Base-by-base conservation (phyloP, 495 filamentous ascomycete species). In the Massariosphaeria phaeospora region DNA sequence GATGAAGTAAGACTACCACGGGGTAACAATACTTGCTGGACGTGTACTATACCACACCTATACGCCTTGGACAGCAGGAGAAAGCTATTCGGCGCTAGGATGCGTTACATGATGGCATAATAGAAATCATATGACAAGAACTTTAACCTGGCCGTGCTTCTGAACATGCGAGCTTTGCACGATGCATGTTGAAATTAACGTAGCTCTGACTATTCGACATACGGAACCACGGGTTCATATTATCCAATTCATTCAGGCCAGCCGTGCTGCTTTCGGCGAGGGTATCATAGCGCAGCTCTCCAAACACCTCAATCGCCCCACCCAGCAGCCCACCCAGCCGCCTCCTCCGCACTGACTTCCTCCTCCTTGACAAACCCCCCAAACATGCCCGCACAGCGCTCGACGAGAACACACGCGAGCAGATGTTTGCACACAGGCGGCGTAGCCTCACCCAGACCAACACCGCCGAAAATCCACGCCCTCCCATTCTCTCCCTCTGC, bases 341-440 rank as follows among this genome's bases (percentile, higher is more conserved):
- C 73, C 73, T 90, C 86, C 61, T 83, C 83, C 51, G 72, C 72
- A 34, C 75, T 68, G 17, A 84, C 75, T 43, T 64, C 52, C 59
- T 73, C 74, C 64, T 79, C 74, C 31, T 74, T 75, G 34, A 83
- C 75, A 61, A 78, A 77, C 3, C 63, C 55, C 11, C 74, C 73
- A 49, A 89, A 76, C 26, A 86, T 64, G n/a, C n/a, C n/a, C 41
- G 12, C 69, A 71, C 87, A 90, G 33, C 78, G 68, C 69, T 84
- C 85, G n/a, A 75, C 82, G 57, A 97, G 62, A 42, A 91, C 63
- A 70, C 88, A 91, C 17, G 91, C 91, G 23, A 97, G 74, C 15
- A 96, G 62, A 69, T 97, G 91, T 71, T 96, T 96, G 66, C 91
- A 97, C 27, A 85, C 75, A 2, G 89, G 86, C 42, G 69, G 39